These are phyloP conservation scores for Ceratobasidium papillatum DNA, from an alignment of 1,284 basidiomycete genomes.

Conservation along the genomic window DNA sequence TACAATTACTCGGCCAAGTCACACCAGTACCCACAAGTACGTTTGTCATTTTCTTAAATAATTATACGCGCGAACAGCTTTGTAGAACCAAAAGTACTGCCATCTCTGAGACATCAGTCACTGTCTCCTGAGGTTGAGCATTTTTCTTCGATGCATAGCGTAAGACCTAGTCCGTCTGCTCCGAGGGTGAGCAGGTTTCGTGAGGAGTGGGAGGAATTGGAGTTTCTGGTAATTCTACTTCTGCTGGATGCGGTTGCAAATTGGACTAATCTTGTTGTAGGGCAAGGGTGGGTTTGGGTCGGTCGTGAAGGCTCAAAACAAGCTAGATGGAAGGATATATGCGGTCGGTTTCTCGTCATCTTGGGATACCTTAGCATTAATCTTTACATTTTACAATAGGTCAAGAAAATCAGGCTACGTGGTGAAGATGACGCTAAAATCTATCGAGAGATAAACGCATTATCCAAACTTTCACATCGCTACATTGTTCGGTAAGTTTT, in stretches of 20 bases:
- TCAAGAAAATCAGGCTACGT: slow-evolving; percentile 87
- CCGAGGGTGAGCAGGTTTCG: slow-evolving; percentile 70
- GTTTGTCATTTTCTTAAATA: not conserved
- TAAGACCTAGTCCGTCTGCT: slow-evolving; percentile 11
- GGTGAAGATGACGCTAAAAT: slow-evolving; percentile 87
- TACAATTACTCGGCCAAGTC: slow-evolving; percentile 34
- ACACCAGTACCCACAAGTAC: slow-evolving; percentile 33
- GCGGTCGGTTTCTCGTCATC: slow-evolving; percentile 39
- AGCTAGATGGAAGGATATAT: slow-evolving; percentile 57
- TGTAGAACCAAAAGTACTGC: slow-evolving; percentile 24
- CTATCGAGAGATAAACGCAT: slow-evolving; percentile 89
- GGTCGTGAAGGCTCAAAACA: slow-evolving; percentile 93
- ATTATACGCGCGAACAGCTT: not conserved
- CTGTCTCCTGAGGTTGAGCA: slow-evolving; percentile 36
- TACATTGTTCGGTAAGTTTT: slow-evolving; percentile 84
- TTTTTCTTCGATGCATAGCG: slow-evolving; percentile 12
- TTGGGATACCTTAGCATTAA: not conserved
- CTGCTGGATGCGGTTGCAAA: not conserved
- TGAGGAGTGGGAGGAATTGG: slow-evolving; percentile 85
- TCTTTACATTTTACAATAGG: slow-evolving; percentile 10
- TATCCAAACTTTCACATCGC: slow-evolving; percentile 86
- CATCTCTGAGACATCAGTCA: slow-evolving; percentile 1
- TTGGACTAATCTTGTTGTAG: slow-evolving; percentile 52
- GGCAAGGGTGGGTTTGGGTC: slow-evolving; percentile 94
- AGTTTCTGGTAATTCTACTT: slow-evolving; percentile 65